Percentiles rank a stretch among this genome's conserved stretches.
Evolutionary conservation across 306 rosid species (phyloP).

Genomic region (Mimosa pudica): DNA sequence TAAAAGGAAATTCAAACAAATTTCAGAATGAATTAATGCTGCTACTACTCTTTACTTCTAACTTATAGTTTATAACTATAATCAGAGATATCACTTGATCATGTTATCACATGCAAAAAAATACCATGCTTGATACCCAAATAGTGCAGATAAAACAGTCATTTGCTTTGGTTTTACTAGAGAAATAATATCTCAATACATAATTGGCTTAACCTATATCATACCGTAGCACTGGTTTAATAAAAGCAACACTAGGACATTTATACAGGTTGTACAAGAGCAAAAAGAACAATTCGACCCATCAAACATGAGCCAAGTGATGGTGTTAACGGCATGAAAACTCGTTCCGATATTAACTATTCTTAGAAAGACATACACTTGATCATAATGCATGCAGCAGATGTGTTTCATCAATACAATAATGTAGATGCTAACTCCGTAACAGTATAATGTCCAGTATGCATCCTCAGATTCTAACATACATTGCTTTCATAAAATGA

Average conservation of each 20-base stretch:
- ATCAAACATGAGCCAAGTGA: constrained; percentile 1
- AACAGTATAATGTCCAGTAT: neutral
- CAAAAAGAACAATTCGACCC: neutral
- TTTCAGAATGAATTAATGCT: constrained; percentile 23
- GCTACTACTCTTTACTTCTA: constrained; percentile 19
- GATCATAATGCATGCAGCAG: neutral
- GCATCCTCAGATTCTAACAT: neutral
- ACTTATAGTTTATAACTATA: constrained; percentile 3
- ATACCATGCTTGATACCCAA: constrained; percentile 5
- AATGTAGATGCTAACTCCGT: neutral
- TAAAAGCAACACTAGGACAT: neutral
- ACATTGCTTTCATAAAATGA: neutral
- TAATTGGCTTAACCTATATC: neutral
- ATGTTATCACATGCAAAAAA: constrained; percentile 22
- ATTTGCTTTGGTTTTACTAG: neutral
- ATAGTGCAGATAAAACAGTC: neutral
- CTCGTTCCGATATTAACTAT: neutral
- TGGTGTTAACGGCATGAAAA: neutral
- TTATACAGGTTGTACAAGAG: neutral
- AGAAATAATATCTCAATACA: neutral
- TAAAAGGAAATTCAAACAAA: constrained; percentile 20
- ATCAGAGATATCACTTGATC: constrained; percentile 13
- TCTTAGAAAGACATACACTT: neutral
- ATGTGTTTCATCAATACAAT: neutral
- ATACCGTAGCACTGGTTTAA: neutral